Conservation (phyloP, 495 filamentous ascomycete genomes). For the Ramalina peruviana region DNA sequence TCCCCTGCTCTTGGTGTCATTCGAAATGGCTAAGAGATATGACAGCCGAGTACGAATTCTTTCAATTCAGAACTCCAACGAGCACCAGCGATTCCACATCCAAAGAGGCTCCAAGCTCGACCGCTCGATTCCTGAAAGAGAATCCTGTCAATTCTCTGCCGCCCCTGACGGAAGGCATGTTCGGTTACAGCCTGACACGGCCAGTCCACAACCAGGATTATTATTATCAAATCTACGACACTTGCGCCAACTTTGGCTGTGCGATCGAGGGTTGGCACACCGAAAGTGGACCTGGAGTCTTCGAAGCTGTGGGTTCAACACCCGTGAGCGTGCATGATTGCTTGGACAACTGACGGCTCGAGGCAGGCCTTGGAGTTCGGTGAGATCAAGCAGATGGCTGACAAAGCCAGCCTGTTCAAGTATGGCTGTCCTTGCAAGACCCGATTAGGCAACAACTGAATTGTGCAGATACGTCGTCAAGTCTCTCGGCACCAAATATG, state of each 20-base stretch:
- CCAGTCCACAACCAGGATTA: conserved; percentile 89
- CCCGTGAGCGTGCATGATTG: background rate
- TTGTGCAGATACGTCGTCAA: conserved; percentile 63
- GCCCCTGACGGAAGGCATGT: conserved; percentile 87
- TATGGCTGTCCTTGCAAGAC: conserved; percentile 17
- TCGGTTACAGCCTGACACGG: conserved; percentile 89
- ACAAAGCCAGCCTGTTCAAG: conserved; percentile 87
- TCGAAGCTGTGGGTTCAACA: conserved; percentile 55
- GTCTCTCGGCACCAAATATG: conserved; percentile 67
- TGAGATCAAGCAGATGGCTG: conserved; percentile 76
- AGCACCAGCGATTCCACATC: conserved; percentile 21
- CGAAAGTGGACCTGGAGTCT: conserved; percentile 89
- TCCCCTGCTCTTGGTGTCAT: conserved; percentile 5
- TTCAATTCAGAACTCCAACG: conserved; percentile 66
- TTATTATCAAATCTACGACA: conserved; percentile 80
- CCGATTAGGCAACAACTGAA: background rate
- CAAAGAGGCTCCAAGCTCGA: conserved; percentile 52
- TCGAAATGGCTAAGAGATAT: conserved; percentile 4
- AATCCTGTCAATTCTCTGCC: conserved; percentile 62
- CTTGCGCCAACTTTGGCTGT: conserved; percentile 68
- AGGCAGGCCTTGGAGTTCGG: conserved; percentile 63
- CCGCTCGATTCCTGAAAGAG: conserved; percentile 56
- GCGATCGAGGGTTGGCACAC: conserved; percentile 95
- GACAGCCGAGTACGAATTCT: conserved; percentile 94
- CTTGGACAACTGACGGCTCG: background rate